Base-by-base conservation (phyloP, 78 protist species). In the slime mould (Dictyostelium discoideum) region DNA sequence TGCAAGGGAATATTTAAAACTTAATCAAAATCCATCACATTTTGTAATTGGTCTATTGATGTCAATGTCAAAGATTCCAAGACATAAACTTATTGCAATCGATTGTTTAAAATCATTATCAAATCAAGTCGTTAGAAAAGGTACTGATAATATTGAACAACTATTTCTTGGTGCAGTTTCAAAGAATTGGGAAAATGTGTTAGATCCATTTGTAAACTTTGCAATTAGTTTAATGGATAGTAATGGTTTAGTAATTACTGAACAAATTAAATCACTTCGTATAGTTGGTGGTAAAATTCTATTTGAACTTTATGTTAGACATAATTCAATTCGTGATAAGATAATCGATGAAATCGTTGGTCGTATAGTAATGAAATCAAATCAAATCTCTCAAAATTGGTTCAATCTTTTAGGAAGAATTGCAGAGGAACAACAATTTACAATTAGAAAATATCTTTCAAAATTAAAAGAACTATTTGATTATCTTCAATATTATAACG, bases 291-390 rank as follows among this genome's bases (percentile, higher is more conserved):
- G n/a, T 37, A 83, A 90, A 5, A 67, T 90, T 9, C 24, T 90
- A n/a, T 69, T 48, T 20, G 60, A 37, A 18, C 50, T 90, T 29
- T 90, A 65, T 69, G 37, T 2, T 16, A 18, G 20, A 5, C 82
- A 90, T 13, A 44, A 50, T 0, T 11, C 7, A 5, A 40, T 82
- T 13, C 29, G 77, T 10, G 84, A 67, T 8, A 48, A 39, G 63
- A 50, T 90, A 10, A 82, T 90, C 18, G 95, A 90, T 73, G 95
- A 90, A 42, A 90, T 90, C 18, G 24, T 90, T 20, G 73, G 63
- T 5, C 44, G 88, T 18, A 82, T 90, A 9, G 78, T 81, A 16
- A 90, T 79, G 67, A 90, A 90, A 37, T 60, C 95, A 2, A 87
- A 90, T 32, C 74, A 67, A 40, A 11, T 82, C 1, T 48, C 42